These are phyloP conservation scores for Gamsiella multidivaricata DNA, from an alignment of 192 early-diverging fungal species.

Conservation along the genomic window DNA sequence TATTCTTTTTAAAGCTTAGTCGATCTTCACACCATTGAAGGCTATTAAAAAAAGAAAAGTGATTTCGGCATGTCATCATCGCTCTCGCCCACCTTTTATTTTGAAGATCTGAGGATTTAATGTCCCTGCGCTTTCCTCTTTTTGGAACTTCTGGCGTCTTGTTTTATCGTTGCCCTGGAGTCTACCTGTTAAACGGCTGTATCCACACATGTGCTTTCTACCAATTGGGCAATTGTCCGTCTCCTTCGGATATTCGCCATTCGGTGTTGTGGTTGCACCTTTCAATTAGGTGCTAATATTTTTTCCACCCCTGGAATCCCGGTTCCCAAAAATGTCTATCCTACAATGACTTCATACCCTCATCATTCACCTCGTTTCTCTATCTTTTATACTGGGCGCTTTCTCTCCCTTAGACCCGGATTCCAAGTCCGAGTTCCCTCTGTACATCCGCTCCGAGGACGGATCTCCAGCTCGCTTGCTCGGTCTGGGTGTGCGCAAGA, in stretches of 20 bases:
- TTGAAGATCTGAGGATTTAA: no score
- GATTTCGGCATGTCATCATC: constrained; percentile 12
- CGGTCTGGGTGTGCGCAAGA: constrained; percentile 64
- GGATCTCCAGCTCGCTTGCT: constrained; percentile 58
- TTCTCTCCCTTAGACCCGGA: constrained; percentile 47
- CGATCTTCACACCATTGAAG: not conserved
- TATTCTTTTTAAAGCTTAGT: not conserved
- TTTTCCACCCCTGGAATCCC: no score
- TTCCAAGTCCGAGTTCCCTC: constrained; percentile 53
- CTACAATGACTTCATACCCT: not conserved
- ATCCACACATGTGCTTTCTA: no score
- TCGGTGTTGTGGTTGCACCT: not conserved
- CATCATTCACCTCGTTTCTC: not conserved
- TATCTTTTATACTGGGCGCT: not conserved
- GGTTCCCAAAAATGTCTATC: no score
- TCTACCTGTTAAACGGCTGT: no score
- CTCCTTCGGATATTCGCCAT: no score
- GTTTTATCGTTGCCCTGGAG: no score
- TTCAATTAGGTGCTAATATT: no score
- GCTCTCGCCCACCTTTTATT: no score
- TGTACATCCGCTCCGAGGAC: constrained; percentile 49
- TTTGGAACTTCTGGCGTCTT: no score
- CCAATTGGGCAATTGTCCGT: no score
- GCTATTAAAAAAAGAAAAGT: not conserved
- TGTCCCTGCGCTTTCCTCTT: no score